A percentile compares a stretch with the other conserved stretches of the same genome.
Conservation (phyloP, 2,329 filamentous ascomycete genomes). For the Penicillium hesseltinei region DNA sequence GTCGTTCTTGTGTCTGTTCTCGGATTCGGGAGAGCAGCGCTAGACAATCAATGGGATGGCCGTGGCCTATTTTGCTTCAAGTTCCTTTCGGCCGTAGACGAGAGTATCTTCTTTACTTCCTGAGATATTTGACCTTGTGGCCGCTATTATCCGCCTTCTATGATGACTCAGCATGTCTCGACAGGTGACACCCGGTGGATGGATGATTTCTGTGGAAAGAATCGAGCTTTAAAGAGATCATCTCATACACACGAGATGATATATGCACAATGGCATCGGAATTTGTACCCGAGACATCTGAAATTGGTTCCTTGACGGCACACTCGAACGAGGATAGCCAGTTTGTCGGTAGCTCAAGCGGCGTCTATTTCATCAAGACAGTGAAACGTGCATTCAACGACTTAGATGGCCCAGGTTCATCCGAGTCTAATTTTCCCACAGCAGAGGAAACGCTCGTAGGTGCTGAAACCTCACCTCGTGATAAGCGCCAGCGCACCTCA, state of each 20-base stretch:
- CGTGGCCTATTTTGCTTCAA: slow-evolving; percentile 3
- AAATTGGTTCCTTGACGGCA: slow-evolving; percentile 45
- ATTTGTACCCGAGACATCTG: slow-evolving; percentile 30
- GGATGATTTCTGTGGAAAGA: neutral
- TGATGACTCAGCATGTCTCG: neutral
- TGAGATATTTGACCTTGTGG: neutral
- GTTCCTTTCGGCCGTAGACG: neutral
- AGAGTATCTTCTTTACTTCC: neutral
- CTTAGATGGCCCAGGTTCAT: slow-evolving; percentile 22
- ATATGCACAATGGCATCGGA: slow-evolving; percentile 17
- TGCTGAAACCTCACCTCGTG: slow-evolving; percentile 23
- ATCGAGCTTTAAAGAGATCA: neutral
- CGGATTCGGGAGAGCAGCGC: slow-evolving; percentile 2
- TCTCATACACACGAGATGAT: neutral
- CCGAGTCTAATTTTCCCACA: slow-evolving; percentile 27
- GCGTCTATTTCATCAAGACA: slow-evolving; percentile 56
- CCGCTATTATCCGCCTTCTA: neutral
- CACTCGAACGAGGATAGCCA: slow-evolving; percentile 48
- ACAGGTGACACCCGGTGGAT: no score
- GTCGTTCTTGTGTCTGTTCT: slow-evolving; percentile 5
- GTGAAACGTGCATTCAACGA: slow-evolving; percentile 52
- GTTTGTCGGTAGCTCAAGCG: slow-evolving; percentile 54
- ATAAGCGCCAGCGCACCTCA: slow-evolving; percentile 16
- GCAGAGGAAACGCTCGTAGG: slow-evolving; percentile 33
- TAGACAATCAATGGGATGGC: slow-evolving; percentile 8